Evolutionary conservation across 2,329 filamentous ascomycete genomes (phyloP), one percentile per base, ranked within the genome.

Genomic region (Parastagonospora nodorum): DNA sequence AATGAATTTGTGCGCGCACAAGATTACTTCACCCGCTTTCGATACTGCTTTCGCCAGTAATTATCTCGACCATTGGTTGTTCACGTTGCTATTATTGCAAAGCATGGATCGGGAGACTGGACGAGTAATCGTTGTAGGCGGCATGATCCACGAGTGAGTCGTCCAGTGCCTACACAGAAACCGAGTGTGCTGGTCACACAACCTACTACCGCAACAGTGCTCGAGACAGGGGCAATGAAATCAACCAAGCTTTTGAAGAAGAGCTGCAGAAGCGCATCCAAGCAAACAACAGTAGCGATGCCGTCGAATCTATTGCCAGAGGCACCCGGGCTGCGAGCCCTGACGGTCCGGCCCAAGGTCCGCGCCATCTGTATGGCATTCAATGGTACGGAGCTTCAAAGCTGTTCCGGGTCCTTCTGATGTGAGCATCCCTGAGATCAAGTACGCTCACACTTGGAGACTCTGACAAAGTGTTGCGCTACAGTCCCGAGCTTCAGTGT

Each of bases 131-230:
- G 16, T 40, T 28, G 37, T 40, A 5, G 37, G 37, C 27, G 37
- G 37, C 37, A 40, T 40, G 37, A 16, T 40, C 11, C 37, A 40
- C 19, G 37, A 40, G 37, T 40, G 12, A 40, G 37, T 40, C 31
- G 24, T 12, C 5, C 19, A 28, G 24, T 9, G 4, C 4, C 12
- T 28, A 40, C 6, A 28, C 6, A 28, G 3, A 11, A 4, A 27
- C 9, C 16, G 19, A 40, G 12, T 8, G 19, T 28, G 7, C 7
- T 11, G 16, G 8, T 11, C 37, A 27, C 5, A 40, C 37, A 15
- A 10, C n/a, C 2, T 14, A 12, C 37, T 28, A 24, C 19, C 19
- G 19, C 5, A 9, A 11, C 8, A 40, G 37, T 40, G 16, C 37
- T 27, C 16, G 27, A 10, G 19, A 40, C 12, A 28, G 24, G 6